Evolutionary conservation across 495 filamentous ascomycete species (phyloP), one percentile per base, ranked within the genome.

Genomic region (Polyplosphaeria fusca): DNA sequence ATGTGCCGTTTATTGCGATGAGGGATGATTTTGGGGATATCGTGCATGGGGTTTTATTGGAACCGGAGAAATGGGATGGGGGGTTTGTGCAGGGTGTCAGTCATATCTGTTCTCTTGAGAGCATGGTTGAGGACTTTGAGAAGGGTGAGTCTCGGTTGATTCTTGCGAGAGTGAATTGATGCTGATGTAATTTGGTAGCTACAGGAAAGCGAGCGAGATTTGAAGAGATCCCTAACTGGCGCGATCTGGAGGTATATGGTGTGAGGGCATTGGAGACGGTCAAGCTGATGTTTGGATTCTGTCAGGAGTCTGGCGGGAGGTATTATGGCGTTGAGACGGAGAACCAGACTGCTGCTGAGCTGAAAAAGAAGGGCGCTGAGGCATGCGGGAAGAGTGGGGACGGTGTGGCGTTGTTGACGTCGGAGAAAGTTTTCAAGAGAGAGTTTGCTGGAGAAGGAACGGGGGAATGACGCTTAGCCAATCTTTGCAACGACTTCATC

Each of bases 1-100:
- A 66, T 20, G 60, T 71, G 5, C 67, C 68, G 5, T 73, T 58
- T 43, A 32, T 70, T n/a, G 53, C 60, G 41, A 61, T 71, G 4
- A 20, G 43, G 0, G 65, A 71, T 35, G 71, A 71, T 30, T 71
- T 58, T 43, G 71, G 69, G 1, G 71, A 73, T 45, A 61, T 70
- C 30, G 60, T 73, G 0, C 71, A 71, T 22, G 71, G 69, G 11
- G 45, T 70, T 9, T 68, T 71, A 24, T 48, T 71, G 1, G 64
- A 71, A 12, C 69, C 66, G 22, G 54, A 63, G 42, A 41, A 44
- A 35, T 63, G 37, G 26, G 28, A 58, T 40, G 60, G 47, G 0
- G 30, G 32, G 1, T 45, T 57, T 20, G 40, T 62, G 5, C 58
- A 62, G 20, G 58, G 51, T n/a, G 58, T 62, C 1, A 62, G 58